Base-by-base conservation (phyloP, 2,329 filamentous ascomycete genomes). In the Talaromyces pinophilus region DNA sequence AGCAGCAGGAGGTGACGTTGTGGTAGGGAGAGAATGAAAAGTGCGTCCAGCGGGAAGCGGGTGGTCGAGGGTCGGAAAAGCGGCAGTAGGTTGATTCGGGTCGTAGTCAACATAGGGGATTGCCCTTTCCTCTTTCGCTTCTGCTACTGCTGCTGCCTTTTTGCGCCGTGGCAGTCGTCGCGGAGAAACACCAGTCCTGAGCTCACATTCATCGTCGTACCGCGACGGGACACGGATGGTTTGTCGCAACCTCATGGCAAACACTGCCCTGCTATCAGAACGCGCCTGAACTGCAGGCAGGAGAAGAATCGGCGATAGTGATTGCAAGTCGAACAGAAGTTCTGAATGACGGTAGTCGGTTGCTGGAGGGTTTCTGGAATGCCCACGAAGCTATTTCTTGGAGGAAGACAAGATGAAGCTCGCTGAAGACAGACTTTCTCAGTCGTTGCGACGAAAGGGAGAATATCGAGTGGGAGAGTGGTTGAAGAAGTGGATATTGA, bases 81-180 rank as follows among this genome's bases (percentile, higher is more conserved):
- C 77, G 40, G 80, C 80, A 52, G 80, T 76, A 50, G 76, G 77
- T 17, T 77, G 69, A 52, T 77, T 71, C 10, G 80, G 79, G 68
- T 81, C 72, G 66, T 74, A 82, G 19, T 75, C 74, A 59, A 74
- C 70, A 68, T 67, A 71, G 4, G 22, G 67, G 5, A 69, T 28
- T 71, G 15, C 22, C 38, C 42, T 30, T 52, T 28, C 33, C 28
- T 63, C 54, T 35, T 28, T 19, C 35, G 19, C 38, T 35, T 19
- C 25, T 33, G 40, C 46, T 28, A 19, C 28, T 35, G 35, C 42
- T 30, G 17, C 17, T 54, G 22, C 35, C 54, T 22, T 57, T 44
- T 5, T 52, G 22, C 44, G 28, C 19, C 68, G 59, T 17, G 70
- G 54, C 25, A 67, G 67, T 62, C 64, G 67, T 3, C 40, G 59